Conservation (phyloP, 306 rosid genomes). For the Trifolium pratense region DNA sequence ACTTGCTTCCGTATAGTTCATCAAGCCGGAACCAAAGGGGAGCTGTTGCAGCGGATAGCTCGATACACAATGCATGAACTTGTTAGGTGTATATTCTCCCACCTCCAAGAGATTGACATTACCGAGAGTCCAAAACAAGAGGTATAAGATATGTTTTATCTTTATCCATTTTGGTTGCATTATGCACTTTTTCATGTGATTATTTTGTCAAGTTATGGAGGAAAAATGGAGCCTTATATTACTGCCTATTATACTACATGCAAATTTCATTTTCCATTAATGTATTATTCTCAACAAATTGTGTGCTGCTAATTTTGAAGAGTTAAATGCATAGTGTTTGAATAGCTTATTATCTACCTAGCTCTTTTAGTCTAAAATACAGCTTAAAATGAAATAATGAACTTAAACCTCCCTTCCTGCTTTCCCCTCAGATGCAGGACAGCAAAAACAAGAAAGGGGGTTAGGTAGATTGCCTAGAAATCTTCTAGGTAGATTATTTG, state of each 20-base stretch:
- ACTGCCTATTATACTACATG: background rate
- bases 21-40: slow-evolving; percentile 93
- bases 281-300: background rate
- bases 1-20: slow-evolving; percentile 96
- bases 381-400: slow-evolving; percentile 3
- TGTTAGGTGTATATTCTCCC: slow-evolving; percentile 88
- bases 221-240: slow-evolving; percentile 18
- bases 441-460: background rate
- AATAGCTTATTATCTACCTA: background rate
- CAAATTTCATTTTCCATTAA: background rate
- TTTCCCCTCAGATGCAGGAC: background rate
- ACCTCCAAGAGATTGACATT: slow-evolving; percentile 83
- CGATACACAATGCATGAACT: slow-evolving; percentile 94
- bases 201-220: slow-evolving; percentile 20
- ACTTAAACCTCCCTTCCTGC: background rate
- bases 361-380: background rate
- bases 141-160: slow-evolving; percentile 49
- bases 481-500: background rate
- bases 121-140: slow-evolving; percentile 60
- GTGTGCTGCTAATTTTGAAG: background rate
- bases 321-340: background rate
- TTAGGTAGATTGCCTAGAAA: background rate
- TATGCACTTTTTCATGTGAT: slow-evolving; percentile 21
- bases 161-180: background rate
- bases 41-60: slow-evolving; percentile 90